Conservation (phyloP, 176 grass and related monocot species). For the Musa beccarii region DNA sequence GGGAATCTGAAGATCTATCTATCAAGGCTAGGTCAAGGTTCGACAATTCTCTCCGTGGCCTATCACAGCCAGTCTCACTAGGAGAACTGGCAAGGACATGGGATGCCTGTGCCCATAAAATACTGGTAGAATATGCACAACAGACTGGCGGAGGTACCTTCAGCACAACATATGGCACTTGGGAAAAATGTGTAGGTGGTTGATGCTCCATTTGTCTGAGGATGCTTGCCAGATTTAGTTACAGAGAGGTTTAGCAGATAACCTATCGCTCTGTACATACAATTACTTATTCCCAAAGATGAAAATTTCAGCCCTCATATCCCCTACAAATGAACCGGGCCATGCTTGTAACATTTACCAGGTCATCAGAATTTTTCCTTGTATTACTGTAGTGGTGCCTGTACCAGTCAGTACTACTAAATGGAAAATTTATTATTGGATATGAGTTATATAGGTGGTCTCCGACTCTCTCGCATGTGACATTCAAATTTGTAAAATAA, state of each 20-base stretch:
- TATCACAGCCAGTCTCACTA: slow-evolving; percentile 68
- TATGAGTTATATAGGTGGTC: too few species aligned
- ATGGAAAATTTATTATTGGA: too few species aligned
- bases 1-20: slow-evolving; percentile 69
- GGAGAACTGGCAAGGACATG: slow-evolving; percentile 80
- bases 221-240: background rate
- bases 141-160: slow-evolving; percentile 84
- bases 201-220: slow-evolving; percentile 1
- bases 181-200: slow-evolving; percentile 65
- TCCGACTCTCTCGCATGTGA: background rate
- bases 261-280: background rate
- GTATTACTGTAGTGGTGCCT: background rate
- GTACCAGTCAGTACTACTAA: background rate
- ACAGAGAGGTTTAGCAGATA: background rate
- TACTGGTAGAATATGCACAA: slow-evolving; percentile 76
- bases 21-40: slow-evolving; percentile 66
- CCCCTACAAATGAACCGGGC: too few species aligned
- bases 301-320: too few species aligned
- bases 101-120: slow-evolving; percentile 66
- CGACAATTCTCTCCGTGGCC: slow-evolving; percentile 47
- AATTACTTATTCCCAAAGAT: too few species aligned
- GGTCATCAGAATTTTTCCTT: too few species aligned
- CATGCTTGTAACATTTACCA: too few species aligned
- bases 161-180: slow-evolving; percentile 67
- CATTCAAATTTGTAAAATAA: background rate